Evolutionary conservation across 2,329 filamentous ascomycete genomes (phyloP), one percentile per base, ranked within the genome.

Genomic region (Cryphonectria radicalis): DNA sequence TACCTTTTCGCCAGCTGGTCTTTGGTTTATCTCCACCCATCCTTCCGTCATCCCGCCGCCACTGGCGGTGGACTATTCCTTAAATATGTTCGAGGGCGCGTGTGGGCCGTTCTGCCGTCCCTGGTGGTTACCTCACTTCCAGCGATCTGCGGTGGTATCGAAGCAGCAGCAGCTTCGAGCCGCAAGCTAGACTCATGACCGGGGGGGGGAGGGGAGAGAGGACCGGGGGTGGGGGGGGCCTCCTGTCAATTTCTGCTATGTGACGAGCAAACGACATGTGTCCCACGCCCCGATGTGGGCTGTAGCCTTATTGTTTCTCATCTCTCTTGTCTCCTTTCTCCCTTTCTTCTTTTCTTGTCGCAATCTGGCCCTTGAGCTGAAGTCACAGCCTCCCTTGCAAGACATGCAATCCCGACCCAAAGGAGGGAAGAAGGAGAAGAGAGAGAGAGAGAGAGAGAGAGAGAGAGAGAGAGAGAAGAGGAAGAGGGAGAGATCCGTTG

Each of bases 221-320:
- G 32, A 32, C 32, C 28, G 28, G n/a, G n/a, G n/a, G 28, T 28
- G 28, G n/a, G 32, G 25, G 50, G 50, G 46, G 55, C 25, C 14
- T 32, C 25, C 55, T 32, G 25, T 32, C 55, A 70, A 28, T 70
- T 37, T 66, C 63, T 70, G 63, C 63, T 70, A 19, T 37, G 68
- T 64, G 68, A 68, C 68, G 32, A 63, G 64, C 64, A 32, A 46
- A 40, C 65, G 55, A 67, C 64, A 63, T 72, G 59, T 70, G 70
- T 60, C 37, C 37, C 37, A 70, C 35, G 53, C 35, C 46, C 63
- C 50, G 53, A 53, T 50, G 63, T 53, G 67, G 70, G 70, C 68
- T 65, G 35, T 63, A 72, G 70, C 68, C 70, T 43, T 70, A 70
- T 70, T 72, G 62, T 40, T 11, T n/a, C 22, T 19, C 46, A 22